These are phyloP conservation scores for Pichia sporocuriosa DNA, from an alignment of 805 yeast species.

Conservation along the genomic window DNA sequence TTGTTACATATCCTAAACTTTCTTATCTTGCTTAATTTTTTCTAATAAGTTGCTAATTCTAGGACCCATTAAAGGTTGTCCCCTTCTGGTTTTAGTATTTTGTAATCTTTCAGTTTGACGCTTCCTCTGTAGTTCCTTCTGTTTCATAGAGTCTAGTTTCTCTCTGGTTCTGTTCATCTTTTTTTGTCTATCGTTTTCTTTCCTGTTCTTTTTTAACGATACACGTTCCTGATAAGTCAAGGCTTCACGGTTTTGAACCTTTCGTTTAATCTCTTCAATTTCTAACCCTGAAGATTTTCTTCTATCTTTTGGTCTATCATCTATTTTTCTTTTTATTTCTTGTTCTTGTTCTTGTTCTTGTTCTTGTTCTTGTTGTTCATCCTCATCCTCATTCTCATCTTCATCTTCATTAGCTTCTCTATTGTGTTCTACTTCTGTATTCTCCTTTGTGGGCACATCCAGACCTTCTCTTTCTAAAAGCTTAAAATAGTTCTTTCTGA, in stretches of 20 bases:
- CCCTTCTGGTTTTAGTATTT: constrained; percentile 52
- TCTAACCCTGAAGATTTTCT: constrained; percentile 11
- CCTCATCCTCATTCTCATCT: constrained; percentile 13
- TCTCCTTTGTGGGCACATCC: constrained; percentile 35
- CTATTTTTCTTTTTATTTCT: constrained; percentile 1
- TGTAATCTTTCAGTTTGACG: constrained; percentile 36
- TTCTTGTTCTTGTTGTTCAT: constrained; percentile 10
- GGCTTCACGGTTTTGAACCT: constrained; percentile 16
- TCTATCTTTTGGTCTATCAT: constrained; percentile 10
- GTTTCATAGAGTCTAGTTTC: constrained; percentile 28
- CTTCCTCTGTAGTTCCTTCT: constrained; percentile 38
- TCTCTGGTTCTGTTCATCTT: constrained; percentile 34
- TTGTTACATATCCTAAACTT: not conserved
- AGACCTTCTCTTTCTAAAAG: constrained; percentile 68
- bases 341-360: not conserved
- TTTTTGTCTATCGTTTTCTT: constrained; percentile 34
- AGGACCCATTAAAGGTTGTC: constrained; percentile 92
- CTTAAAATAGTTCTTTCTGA: constrained; percentile 77
- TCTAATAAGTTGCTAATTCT: constrained; percentile 72
- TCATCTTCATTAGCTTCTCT: constrained; percentile 15
- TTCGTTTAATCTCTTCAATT: constrained; percentile 30
- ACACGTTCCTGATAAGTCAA: constrained; percentile 39
- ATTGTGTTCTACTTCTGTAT: constrained; percentile 15
- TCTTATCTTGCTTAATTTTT: constrained; percentile 47
- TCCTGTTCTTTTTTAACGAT: constrained; percentile 41